phyloP scores from a whole-genome alignment of 192 early-diverging fungal genomes.

The Backusella psychrophila region DNA sequence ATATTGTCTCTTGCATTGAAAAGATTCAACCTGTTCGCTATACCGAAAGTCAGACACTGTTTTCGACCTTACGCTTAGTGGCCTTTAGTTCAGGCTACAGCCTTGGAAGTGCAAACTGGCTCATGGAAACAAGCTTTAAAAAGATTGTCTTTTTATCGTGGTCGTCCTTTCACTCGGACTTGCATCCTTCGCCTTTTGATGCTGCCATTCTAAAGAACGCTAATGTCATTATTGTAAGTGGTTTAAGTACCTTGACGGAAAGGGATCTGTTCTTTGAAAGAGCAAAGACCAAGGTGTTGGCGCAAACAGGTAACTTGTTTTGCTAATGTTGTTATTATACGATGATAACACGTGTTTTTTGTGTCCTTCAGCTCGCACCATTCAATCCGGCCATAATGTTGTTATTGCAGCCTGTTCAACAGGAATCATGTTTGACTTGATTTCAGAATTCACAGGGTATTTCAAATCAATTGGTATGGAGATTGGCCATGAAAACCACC shows the following conservation, averaged over 20 bases:
- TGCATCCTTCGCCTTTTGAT: constrained; percentile 53
- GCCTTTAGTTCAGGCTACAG: constrained; percentile 74
- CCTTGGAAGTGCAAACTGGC: constrained; percentile 74
- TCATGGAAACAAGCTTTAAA: constrained; percentile 60
- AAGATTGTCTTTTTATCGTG: constrained; percentile 48
- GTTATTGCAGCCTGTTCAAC: constrained; percentile 65
- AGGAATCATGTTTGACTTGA: constrained; percentile 74
- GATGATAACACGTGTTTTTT: neutral
- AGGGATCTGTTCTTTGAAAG: constrained; percentile 28
- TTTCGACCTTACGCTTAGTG: constrained; percentile 34
- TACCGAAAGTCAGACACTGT: constrained; percentile 38
- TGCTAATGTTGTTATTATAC: neutral
- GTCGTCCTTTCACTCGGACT: constrained; percentile 38
- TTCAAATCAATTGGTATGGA: constrained; percentile 54
- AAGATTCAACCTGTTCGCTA: constrained; percentile 61
- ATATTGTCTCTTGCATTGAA: constrained; percentile 55
- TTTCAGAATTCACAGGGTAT: constrained; percentile 58
- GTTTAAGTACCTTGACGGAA: constrained; percentile 32
- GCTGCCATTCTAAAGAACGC: constrained; percentile 40
- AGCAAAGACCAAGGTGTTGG: constrained; percentile 36
- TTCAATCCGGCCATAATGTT: constrained; percentile 60
- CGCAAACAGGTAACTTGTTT: constrained; percentile 31
- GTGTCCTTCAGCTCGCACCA: constrained; percentile 16
- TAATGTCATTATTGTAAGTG: constrained; percentile 40
- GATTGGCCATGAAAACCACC: constrained; percentile 26